Percentiles rank a stretch among this genome's conserved stretches.
Evolutionary conservation across 2,329 filamentous ascomycete species (phyloP).

Genomic region (Coniochaeta sp.): DNA sequence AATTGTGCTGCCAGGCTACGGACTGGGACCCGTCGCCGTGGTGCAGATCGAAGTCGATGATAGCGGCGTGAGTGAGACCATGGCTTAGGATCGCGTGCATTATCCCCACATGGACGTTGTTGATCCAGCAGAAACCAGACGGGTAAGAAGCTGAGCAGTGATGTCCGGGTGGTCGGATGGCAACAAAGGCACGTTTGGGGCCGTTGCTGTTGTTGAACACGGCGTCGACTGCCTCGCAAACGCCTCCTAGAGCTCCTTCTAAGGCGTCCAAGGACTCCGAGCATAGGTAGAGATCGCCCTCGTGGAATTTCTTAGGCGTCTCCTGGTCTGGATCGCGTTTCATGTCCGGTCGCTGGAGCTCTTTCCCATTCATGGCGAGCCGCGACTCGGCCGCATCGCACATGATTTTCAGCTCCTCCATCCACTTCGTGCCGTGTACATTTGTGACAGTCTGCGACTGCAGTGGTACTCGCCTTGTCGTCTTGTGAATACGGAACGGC

Average conservation of each 20-base stretch:
- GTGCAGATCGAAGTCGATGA: constrained; percentile 86
- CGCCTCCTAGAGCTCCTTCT: constrained; percentile 83
- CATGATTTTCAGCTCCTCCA: constrained; percentile 82
- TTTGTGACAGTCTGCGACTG: constrained; percentile 74
- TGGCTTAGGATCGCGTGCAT: constrained; percentile 80
- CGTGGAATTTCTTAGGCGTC: constrained; percentile 58
- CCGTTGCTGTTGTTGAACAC: constrained; percentile 55
- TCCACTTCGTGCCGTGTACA: constrained; percentile 88
- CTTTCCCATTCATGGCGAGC: constrained; percentile 68
- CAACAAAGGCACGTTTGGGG: constrained; percentile 78
- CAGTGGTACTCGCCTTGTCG: constrained; percentile 62
- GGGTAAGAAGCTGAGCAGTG: constrained; percentile 87
- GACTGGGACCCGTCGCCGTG: constrained; percentile 94
- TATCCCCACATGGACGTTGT: constrained; percentile 96
- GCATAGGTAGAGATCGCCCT: constrained; percentile 88
- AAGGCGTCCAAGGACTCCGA: constrained; percentile 79
- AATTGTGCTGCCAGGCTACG: constrained; percentile 87
- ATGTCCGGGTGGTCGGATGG: constrained; percentile 86
- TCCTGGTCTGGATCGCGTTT: constrained; percentile 37
- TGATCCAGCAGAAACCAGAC: constrained; percentile 97
- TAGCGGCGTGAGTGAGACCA: constrained; percentile 86
- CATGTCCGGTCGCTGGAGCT: constrained; percentile 64
- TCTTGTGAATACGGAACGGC: constrained; percentile 82
- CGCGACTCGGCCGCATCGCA: constrained; percentile 74
- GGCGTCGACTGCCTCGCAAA: constrained; percentile 85